phyloP scores from a whole-genome alignment of 129 eudicot species.

The Lactuca sativa region DNA sequence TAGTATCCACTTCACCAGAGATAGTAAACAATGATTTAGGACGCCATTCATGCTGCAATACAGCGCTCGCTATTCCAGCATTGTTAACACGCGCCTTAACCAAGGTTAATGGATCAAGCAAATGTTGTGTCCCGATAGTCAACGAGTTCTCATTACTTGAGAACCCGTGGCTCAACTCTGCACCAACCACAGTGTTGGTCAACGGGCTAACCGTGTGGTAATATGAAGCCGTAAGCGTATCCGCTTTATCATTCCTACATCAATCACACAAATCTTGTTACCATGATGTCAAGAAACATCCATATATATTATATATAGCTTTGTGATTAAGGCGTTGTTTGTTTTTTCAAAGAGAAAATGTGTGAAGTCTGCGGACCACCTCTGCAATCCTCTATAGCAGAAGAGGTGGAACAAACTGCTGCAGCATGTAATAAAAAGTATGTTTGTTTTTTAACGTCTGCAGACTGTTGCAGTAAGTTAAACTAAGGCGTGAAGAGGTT shows the following conservation, averaged over 20 bases:
- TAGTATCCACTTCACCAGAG: slow-evolving; percentile 87
- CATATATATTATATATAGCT: not conserved
- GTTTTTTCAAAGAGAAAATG: no score
- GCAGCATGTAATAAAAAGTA: no score
- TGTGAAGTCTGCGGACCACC: no score
- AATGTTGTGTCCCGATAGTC: slow-evolving; percentile 76
- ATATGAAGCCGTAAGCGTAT: slow-evolving; percentile 70
- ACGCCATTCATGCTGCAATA: slow-evolving; percentile 85
- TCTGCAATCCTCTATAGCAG: no score
- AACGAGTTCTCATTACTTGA: slow-evolving; percentile 78
- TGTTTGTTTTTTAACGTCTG: no score
- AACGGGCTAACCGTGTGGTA: slow-evolving; percentile 75
- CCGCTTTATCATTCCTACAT: slow-evolving; percentile 73
- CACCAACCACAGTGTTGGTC: slow-evolving; percentile 83
- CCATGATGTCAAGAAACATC: not conserved
- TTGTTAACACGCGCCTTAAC: slow-evolving; percentile 82
- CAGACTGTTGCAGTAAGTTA: no score
- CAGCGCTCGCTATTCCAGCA: slow-evolving; percentile 77
- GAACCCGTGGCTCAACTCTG: slow-evolving; percentile 80
- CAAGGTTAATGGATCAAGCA: slow-evolving; percentile 63
- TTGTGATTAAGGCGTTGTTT: no score
- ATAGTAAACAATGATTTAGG: slow-evolving; percentile 72
- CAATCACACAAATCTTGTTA: not conserved
- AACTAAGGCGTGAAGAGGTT: no score
- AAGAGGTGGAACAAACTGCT: no score